Evolutionary conservation across 2,329 filamentous ascomycete species (phyloP), one percentile per base, ranked within the genome.

Genomic region (Bipolaris zeicola): DNA sequence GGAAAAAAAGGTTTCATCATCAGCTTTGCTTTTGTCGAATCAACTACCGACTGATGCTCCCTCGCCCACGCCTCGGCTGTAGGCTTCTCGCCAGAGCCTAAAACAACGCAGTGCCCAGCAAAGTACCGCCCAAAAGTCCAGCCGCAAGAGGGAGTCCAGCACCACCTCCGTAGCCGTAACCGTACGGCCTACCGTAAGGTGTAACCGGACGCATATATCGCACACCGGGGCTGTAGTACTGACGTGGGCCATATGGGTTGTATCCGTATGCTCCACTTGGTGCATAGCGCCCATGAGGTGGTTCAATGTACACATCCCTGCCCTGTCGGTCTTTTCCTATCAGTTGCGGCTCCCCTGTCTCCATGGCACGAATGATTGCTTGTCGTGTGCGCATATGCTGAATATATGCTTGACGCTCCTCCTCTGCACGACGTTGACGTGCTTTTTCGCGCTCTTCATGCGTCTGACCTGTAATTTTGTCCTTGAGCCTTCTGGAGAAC

Each of bases 401-500:
- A 34, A 80, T 71, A 65, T 87, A 86, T n/a, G 79, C 76, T 42
- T 78, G 69, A 3, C 72, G 76, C 68, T 87, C 85, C 31, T 81
- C 74, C 51, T 81, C 77, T 1, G 78, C 83, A 24, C 83, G 79
- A 31, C 74, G 69, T 2, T 63, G 62, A 4, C 85, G 79, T 24
- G 79, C 75, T 5, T 69, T 67, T 49, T 80, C 79, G 22, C 85
- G 82, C 65, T 87, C 75, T 22, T 80, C 75, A 68, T 87, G 85
- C 3, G 84, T 86, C 4, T 80, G 82, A 14, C 78, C 75, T 0
- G 85, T 88, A 14, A 87, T 63, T 62, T 82, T 83, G 71, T 87
- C 84, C 67, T 87, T 87, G 61, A 88, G 73, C 50, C 80, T 83
- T 53, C 85, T 79, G 1, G 83, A 84, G 20, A 86, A 78, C 49